Percentiles rank a stretch among this genome's conserved stretches.
phyloP scores from a whole-genome alignment of 805 yeast genomes.

The Yamadazyma laniorum region DNA sequence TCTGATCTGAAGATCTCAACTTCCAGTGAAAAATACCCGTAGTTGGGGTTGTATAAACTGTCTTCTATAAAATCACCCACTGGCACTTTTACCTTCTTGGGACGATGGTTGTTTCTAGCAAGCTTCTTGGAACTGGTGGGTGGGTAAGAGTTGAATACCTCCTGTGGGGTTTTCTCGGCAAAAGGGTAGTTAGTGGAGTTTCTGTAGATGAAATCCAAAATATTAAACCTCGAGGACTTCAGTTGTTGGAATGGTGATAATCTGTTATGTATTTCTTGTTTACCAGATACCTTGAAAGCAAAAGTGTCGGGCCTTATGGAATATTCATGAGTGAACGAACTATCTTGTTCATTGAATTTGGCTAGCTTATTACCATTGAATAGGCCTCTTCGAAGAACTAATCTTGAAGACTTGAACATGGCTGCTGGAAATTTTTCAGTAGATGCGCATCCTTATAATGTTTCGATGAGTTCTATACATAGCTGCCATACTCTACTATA shows the following conservation, averaged over 20 bases:
- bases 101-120: constrained; percentile 43
- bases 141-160: constrained; percentile 37
- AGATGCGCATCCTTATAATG: background rate
- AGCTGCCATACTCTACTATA: too few relatives aligned
- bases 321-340: constrained; percentile 37
- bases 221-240: constrained; percentile 19
- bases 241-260: constrained; percentile 13
- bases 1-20: constrained; percentile 74
- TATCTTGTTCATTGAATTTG: constrained; percentile 12
- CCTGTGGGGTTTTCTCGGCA: constrained; percentile 35
- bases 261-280: constrained; percentile 12
- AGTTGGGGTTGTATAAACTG: constrained; percentile 73
- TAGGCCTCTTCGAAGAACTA: constrained; percentile 4
- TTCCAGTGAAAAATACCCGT: constrained; percentile 79
- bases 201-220: constrained; percentile 35
- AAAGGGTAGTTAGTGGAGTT: constrained; percentile 44
- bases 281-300: constrained; percentile 38
- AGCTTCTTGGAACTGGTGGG: constrained; percentile 32
- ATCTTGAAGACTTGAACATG: background rate
- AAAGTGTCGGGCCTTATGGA: constrained; percentile 45
- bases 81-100: constrained; percentile 66
- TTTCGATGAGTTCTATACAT: too few relatives aligned
- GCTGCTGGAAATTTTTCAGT: constrained; percentile 4
- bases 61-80: constrained; percentile 81
- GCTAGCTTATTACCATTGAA: constrained; percentile 14